phyloP scores from a whole-genome alignment of 1,284 basidiomycete species.

The Boletus albobrunnescens region DNA sequence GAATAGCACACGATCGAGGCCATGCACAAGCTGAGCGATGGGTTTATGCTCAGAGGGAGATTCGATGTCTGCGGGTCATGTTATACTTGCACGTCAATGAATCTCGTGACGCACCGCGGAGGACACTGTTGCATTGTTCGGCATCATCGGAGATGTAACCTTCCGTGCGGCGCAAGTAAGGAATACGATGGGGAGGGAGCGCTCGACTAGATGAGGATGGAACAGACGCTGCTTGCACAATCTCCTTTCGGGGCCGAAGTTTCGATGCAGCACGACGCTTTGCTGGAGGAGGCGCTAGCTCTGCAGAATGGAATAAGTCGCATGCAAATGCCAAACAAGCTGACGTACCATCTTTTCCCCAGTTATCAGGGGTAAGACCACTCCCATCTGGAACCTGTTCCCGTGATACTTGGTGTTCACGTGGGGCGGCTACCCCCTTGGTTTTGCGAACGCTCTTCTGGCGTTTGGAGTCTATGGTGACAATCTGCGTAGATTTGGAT shows the following conservation, averaged over 20 bases:
- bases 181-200: constrained; percentile 22
- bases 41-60: constrained; percentile 48
- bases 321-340: neutral
- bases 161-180: constrained; percentile 39
- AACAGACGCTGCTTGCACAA: constrained; percentile 4
- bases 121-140: constrained; percentile 27
- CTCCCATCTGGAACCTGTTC: neutral
- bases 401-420: too few relatives aligned
- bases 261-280: constrained; percentile 9
- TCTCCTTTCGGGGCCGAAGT: constrained; percentile 10
- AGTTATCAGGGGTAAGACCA: constrained; percentile 14
- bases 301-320: neutral
- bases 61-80: constrained; percentile 40
- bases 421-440: neutral
- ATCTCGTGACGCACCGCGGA: constrained; percentile 19
- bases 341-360: constrained; percentile 27
- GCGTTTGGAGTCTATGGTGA: neutral
- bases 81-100: neutral
- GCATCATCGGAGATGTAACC: constrained; percentile 38
- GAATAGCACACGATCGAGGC: constrained; percentile 80
- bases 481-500: constrained; percentile 2
- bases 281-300: constrained; percentile 19
- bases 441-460: constrained; percentile 8
- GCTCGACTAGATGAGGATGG: constrained; percentile 8
- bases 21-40: constrained; percentile 72